Conservation (phyloP, 2,329 filamentous ascomycete species). For the Chaetothyriales sp. region DNA sequence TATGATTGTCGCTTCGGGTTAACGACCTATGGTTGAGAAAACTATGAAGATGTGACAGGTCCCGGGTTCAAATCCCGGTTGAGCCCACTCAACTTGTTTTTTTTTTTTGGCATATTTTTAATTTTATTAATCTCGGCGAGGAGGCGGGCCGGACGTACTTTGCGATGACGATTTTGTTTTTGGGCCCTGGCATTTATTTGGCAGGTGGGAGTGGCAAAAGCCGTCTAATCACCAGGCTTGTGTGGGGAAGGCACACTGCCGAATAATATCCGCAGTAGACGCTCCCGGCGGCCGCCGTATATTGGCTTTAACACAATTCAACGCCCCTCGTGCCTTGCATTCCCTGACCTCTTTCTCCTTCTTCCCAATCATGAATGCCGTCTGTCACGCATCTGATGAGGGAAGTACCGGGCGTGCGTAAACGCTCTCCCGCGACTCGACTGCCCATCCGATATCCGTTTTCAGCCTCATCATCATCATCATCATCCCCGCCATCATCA, state of each 20-base stretch:
- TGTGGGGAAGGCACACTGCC: background rate
- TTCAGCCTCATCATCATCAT: background rate
- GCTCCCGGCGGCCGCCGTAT: background rate
- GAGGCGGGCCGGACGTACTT: too few species aligned
- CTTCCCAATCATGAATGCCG: slow-evolving; percentile 7
- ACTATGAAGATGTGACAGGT: slow-evolving; percentile 22
- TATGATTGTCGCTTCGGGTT: slow-evolving; percentile 28
- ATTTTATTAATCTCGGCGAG: background rate
- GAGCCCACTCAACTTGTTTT: slow-evolving; percentile 15
- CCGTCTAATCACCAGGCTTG: background rate
- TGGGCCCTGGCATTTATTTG: too few species aligned
- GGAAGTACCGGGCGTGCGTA: slow-evolving; percentile 9
- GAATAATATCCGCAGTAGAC: background rate
- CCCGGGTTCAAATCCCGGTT: slow-evolving; percentile 26
- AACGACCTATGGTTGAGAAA: slow-evolving; percentile 16
- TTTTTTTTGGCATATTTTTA: background rate
- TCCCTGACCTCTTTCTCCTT: background rate
- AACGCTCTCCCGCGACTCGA: slow-evolving; percentile 6
- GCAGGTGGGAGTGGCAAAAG: too few species aligned
- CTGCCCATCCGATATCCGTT: background rate
- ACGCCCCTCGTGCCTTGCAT: background rate
- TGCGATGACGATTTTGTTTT: too few species aligned
- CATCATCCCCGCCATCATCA: background rate
- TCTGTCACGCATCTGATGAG: slow-evolving; percentile 9
- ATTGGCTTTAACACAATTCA: background rate